Conservation (phyloP, 805 yeast species). For the Ascoidea asiatica region DNA sequence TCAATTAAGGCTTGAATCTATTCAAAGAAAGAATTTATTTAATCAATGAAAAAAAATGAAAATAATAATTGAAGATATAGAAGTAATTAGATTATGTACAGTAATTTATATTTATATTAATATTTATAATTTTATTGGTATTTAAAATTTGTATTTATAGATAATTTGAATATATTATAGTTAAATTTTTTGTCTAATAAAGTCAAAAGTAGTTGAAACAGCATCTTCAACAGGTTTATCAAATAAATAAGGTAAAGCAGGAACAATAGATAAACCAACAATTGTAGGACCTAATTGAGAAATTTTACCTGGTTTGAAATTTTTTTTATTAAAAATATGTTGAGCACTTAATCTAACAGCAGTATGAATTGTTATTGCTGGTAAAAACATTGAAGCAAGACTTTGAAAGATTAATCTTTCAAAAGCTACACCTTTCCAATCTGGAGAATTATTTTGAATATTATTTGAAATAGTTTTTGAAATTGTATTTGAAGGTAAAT, state of each 20-base stretch:
- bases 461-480: constrained; percentile 22
- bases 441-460: constrained; percentile 28
- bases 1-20: not conserved
- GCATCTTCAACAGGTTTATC: constrained; percentile 74
- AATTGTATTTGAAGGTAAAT: constrained; percentile 20
- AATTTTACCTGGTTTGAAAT: constrained; percentile 30
- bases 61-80: no score
- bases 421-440: constrained; percentile 51
- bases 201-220: constrained; percentile 19
- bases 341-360: constrained; percentile 57
- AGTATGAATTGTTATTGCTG: constrained; percentile 75
- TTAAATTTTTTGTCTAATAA: not conserved
- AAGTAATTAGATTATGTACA: no score
- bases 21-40: not conserved
- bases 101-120: no score
- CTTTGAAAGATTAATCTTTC: constrained; percentile 73
- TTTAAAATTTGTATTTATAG: no score
- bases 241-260: constrained; percentile 61
- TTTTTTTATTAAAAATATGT: constrained; percentile 33
- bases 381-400: constrained; percentile 76
- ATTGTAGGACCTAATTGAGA: constrained; percentile 67
- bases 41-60: no score
- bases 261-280: constrained; percentile 66
- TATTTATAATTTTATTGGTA: no score
- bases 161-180: no score